Conservation (phyloP, 768 basidiomycete species). For the Tricholoma saponaceum region DNA sequence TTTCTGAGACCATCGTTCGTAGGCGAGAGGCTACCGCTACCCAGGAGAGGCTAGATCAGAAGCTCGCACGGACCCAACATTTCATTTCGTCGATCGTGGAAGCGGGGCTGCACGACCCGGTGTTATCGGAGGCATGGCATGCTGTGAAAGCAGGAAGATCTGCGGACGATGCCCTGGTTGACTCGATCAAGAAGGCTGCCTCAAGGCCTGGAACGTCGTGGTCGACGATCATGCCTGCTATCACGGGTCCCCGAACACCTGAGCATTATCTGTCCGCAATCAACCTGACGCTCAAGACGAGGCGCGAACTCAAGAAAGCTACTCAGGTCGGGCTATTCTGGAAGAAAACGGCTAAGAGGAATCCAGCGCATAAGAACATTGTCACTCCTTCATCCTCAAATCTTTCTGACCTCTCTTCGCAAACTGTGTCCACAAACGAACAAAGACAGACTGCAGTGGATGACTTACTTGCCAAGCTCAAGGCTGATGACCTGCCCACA, state of each 20-base stretch:
- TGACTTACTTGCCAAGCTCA: slow-evolving; percentile 23
- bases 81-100: slow-evolving; percentile 36
- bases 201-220: slow-evolving; percentile 35
- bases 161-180: slow-evolving; percentile 38
- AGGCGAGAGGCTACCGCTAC: slow-evolving; percentile 17
- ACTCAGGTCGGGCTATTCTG: slow-evolving; percentile 34
- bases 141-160: slow-evolving; percentile 25
- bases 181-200: slow-evolving; percentile 40
- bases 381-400: slow-evolving; percentile 15
- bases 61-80: slow-evolving; percentile 26
- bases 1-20: slow-evolving; percentile 22
- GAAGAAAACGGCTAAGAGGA: slow-evolving; percentile 31
- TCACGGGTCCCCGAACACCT: slow-evolving; percentile 26
- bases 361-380: slow-evolving; percentile 4
- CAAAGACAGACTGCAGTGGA: slow-evolving; percentile 26
- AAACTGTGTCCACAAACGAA: slow-evolving; percentile 11
- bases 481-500: slow-evolving; percentile 6
- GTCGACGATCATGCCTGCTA: slow-evolving; percentile 34
- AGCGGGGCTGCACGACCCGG: slow-evolving; percentile 28
- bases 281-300: slow-evolving; percentile 25
- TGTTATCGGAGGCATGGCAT: slow-evolving; percentile 25
- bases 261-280: slow-evolving; percentile 31
- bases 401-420: slow-evolving; percentile 14
- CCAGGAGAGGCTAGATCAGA: slow-evolving; percentile 22
- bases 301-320: slow-evolving; percentile 26